A percentile compares a stretch with the other conserved stretches of the same genome.
These are phyloP conservation scores for Candida maltosa DNA, from an alignment of 805 yeast genomes.

Conservation along the genomic window DNA sequence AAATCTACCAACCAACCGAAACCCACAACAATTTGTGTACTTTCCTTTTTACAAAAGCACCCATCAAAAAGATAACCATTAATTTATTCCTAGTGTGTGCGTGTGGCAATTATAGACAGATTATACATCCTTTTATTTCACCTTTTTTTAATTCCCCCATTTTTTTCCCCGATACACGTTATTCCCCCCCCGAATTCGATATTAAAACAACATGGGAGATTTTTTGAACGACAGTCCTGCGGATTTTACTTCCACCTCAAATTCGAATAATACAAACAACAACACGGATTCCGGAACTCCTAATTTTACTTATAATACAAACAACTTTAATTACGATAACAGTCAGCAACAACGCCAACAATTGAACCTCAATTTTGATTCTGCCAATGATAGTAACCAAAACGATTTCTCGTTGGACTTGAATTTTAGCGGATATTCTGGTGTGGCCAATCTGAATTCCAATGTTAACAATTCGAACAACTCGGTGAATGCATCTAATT, in stretches of 20 bases:
- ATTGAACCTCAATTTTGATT: conserved; percentile 2
- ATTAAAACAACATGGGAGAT: conserved; percentile 12
- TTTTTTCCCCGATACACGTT: too few relatives aligned
- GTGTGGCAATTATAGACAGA: too few relatives aligned
- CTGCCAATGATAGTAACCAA: not conserved
- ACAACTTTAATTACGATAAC: not conserved
- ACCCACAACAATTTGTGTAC: too few relatives aligned
- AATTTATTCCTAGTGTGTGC: too few relatives aligned
- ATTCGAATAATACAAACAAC: not conserved
- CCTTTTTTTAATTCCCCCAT: too few relatives aligned
- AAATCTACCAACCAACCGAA: too few relatives aligned
- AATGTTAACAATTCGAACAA: conserved; percentile 1
- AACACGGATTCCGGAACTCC: conserved; percentile 1
- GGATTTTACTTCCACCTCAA: conserved; percentile 3
- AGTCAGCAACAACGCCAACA: not conserved
- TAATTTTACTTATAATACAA: conserved; percentile 6
- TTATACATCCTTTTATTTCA: too few relatives aligned
- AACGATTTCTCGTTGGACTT: conserved; percentile 7
- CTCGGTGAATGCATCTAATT: conserved; percentile 2
- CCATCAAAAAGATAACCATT: too few relatives aligned
- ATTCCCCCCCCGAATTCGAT: too few relatives aligned
- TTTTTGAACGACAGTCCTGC: conserved; percentile 12
- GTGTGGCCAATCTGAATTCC: not conserved
- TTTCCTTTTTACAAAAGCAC: too few relatives aligned
- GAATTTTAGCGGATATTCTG: conserved; percentile 3